phyloP scores from a whole-genome alignment of 345 rosid genomes.

The Lepidium africanum region DNA sequence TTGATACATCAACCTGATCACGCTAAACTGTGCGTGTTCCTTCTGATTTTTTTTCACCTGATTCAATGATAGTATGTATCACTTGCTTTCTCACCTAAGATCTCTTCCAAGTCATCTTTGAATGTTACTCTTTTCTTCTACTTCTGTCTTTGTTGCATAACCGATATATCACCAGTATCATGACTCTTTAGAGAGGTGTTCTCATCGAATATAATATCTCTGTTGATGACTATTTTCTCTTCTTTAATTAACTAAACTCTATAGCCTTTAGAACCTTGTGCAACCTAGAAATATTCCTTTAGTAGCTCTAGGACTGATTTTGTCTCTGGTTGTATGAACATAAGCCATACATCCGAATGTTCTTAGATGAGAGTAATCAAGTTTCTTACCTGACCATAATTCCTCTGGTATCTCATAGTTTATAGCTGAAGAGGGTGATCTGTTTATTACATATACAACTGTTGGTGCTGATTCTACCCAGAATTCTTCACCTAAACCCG shows the following conservation, averaged over 20 bases:
- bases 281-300: background rate
- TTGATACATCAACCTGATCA: background rate
- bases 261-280: background rate
- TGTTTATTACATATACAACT: background rate
- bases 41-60: no score
- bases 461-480: background rate
- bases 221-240: no score
- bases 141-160: no score
- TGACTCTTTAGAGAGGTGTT: no score
- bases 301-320: background rate
- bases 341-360: background rate
- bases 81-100: background rate
- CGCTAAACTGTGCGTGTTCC: no score
- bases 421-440: background rate
- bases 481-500: background rate
- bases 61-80: no score
- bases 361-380: no score
- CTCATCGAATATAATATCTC: background rate
- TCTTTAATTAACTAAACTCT: background rate
- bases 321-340: background rate
- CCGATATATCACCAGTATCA: no score
- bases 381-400: no score
- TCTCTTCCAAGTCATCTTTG: no score
- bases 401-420: no score
- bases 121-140: no score